These are phyloP conservation scores for Medicago ruthenica DNA, from an alignment of 306 rosid genomes.

Conservation along the genomic window DNA sequence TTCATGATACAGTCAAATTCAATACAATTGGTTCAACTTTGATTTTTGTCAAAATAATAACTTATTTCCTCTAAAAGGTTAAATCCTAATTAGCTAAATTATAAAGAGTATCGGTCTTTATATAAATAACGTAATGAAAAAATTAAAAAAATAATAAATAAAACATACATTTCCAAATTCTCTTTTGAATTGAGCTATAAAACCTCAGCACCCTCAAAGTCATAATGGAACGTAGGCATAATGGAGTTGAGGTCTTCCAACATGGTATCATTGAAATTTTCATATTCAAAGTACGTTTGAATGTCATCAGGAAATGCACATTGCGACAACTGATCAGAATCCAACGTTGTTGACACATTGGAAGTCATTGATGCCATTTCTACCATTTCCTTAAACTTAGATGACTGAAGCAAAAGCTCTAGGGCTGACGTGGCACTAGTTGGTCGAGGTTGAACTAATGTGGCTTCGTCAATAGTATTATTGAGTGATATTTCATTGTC, in stretches of 20 bases:
- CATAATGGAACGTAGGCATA: slow-evolving; percentile 63
- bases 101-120: neutral
- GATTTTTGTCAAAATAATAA: neutral
- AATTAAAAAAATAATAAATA: slow-evolving; percentile 17
- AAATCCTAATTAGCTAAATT: neutral
- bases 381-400: slow-evolving; percentile 83
- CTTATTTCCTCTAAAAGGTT: slow-evolving; percentile 13
- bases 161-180: neutral
- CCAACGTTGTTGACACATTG: slow-evolving; percentile 40
- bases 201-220: slow-evolving; percentile 35
- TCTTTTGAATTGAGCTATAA: neutral
- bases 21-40: neutral
- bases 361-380: slow-evolving; percentile 56
- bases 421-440: slow-evolving; percentile 67
- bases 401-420: slow-evolving; percentile 70
- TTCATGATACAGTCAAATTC: neutral
- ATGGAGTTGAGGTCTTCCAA: slow-evolving; percentile 65
- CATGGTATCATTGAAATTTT: slow-evolving; percentile 59
- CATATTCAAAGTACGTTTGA: slow-evolving; percentile 82
- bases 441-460: slow-evolving; percentile 37
- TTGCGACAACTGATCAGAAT: slow-evolving; percentile 45
- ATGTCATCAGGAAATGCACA: slow-evolving; percentile 76
- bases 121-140: neutral
- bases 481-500: slow-evolving; percentile 12
- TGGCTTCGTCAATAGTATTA: slow-evolving; percentile 28